Conservation (phyloP, 2,329 filamentous ascomycete species). For the Colletotrichum sp. region DNA sequence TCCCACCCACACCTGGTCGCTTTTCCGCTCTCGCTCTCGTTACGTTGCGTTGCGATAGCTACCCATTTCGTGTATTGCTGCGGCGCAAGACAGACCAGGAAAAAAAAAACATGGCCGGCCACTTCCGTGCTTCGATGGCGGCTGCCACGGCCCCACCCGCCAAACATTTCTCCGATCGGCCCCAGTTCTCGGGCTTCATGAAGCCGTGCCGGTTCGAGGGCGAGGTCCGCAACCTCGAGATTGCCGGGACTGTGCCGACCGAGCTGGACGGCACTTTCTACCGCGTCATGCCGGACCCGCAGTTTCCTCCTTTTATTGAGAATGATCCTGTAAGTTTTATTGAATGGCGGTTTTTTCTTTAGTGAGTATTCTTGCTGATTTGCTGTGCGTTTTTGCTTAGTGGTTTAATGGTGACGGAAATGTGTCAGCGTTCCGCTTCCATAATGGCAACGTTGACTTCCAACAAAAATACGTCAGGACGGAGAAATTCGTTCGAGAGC, state of each 20-base stretch:
- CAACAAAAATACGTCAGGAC: constrained; percentile 42
- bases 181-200: constrained; percentile 19
- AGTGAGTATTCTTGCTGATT: too few species aligned
- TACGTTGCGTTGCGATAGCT: background rate
- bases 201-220: constrained; percentile 19
- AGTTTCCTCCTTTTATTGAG: constrained; percentile 29
- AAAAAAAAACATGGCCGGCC: background rate
- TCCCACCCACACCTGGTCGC: background rate
- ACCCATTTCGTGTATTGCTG: background rate
- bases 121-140: constrained; percentile 5
- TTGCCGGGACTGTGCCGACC: constrained; percentile 25
- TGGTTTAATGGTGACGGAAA: constrained; percentile 45
- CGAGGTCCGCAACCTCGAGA: constrained; percentile 19
- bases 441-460: constrained; percentile 36
- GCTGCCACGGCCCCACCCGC: background rate
- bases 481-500: constrained; percentile 42
- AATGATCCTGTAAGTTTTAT: background rate
- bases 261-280: constrained; percentile 28
- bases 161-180: constrained; percentile 3
- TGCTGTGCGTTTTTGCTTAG: background rate
- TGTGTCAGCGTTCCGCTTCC: constrained; percentile 39
- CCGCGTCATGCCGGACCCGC: constrained; percentile 47
- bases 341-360: too few species aligned
- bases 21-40: background rate
- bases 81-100: too few species aligned